A percentile compares a stretch with the other conserved stretches of the same genome.
Conservation (phyloP, 257 asterid genomes). For the Solanum sejunctum region DNA sequence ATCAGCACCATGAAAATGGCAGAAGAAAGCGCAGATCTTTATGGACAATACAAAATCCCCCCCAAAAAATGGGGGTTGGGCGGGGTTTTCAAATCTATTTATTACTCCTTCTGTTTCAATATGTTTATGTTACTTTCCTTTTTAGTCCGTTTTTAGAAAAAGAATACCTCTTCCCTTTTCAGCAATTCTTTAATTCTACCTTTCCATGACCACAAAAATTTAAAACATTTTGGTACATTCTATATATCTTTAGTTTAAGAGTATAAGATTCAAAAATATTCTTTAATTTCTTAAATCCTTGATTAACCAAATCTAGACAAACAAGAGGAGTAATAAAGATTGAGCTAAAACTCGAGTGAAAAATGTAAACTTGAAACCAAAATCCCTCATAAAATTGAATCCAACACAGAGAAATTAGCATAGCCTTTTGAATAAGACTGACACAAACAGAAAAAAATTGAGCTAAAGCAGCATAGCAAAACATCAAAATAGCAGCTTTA, state of each 20-base stretch:
- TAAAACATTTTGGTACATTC: not conserved
- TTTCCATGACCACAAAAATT: not conserved
- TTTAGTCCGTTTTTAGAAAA: no score
- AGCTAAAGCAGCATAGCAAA: not conserved
- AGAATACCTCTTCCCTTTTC: no score
- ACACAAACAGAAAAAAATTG: not conserved
- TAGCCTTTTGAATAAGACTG: not conserved
- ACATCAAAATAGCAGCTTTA: not conserved
- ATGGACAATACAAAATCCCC: not conserved
- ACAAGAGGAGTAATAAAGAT: not conserved
- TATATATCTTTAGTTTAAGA: not conserved
- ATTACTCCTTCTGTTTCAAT: no score
- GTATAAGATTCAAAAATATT: not conserved
- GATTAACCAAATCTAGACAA: not conserved
- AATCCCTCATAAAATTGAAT: not conserved
- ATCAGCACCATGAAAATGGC: not conserved
- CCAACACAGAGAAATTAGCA: not conserved
- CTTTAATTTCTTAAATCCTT: not conserved
- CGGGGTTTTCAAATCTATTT: not conserved
- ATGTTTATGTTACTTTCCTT: no score
- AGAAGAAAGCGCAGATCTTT: not conserved
- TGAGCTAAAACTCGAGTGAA: not conserved
- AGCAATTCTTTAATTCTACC: not conserved
- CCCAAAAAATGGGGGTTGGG: not conserved
- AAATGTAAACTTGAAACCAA: not conserved